A percentile compares a stretch with the other conserved stretches of the same genome.
Conservation (phyloP, 2,329 filamentous ascomycete genomes). For the Clonostachys rhizophaga region DNA sequence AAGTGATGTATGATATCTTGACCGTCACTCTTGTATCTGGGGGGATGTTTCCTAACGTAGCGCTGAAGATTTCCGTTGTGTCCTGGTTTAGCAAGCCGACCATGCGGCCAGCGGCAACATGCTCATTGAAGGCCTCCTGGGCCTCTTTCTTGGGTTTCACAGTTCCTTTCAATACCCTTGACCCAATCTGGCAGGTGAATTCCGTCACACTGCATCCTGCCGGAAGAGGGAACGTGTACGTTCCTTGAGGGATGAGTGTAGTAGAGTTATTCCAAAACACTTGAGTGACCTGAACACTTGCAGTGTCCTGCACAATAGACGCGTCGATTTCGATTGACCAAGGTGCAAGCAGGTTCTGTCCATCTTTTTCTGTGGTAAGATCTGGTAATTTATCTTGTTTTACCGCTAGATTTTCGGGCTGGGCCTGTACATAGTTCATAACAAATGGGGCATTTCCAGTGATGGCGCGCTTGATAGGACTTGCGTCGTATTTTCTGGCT, state of each 20-base stretch:
- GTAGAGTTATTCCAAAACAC: constrained; percentile 2
- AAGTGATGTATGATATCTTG: constrained; percentile 4
- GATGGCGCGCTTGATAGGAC: no score
- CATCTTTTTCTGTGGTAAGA: background rate
- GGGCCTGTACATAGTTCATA: no score
- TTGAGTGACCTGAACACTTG: constrained; percentile 2
- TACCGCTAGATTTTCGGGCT: no score
- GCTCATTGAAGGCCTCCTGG: constrained; percentile 2
- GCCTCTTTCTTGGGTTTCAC: constrained; percentile 6
- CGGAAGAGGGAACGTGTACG: constrained; percentile 4
- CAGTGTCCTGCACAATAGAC: constrained; percentile 4
- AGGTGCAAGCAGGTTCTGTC: background rate
- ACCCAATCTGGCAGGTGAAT: constrained; percentile 4
- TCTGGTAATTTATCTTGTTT: no score
- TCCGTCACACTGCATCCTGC: constrained; percentile 1
- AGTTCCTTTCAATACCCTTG: constrained; percentile 2
- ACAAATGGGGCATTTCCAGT: no score
- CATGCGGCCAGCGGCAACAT: background rate
- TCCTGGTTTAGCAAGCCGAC: constrained; percentile 4
- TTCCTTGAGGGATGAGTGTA: constrained; percentile 1
- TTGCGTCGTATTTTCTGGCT: no score
- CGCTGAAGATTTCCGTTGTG: constrained; percentile 7
- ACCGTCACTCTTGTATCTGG: constrained; percentile 4
- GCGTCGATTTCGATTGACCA: constrained; percentile 1
- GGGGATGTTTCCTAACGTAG: constrained; percentile 5